Base-by-base conservation (phyloP, 768 basidiomycete genomes). In the Trametes punicea region DNA sequence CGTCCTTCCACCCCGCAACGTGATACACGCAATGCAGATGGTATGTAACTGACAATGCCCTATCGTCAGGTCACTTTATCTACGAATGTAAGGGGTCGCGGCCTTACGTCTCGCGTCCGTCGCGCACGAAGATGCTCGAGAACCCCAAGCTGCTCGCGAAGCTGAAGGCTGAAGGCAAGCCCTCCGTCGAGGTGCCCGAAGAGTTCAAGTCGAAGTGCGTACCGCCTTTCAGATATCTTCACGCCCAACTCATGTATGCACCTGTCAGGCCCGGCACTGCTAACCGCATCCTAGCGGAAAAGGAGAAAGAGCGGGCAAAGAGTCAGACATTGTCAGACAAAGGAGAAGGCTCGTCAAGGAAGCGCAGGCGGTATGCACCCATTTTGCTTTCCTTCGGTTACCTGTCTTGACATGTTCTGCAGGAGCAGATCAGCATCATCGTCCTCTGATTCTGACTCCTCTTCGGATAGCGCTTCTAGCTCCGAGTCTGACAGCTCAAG, bases 91-190 rank as follows among this genome's bases (percentile, higher is more conserved):
- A 91, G 71, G 78, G 79, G 16, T 64, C 80, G 20, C 79, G 88
- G 2, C 90, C 92, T 23, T 98, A 97, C 69, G 77, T 92, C 36
- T 83, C 90, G 10, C 80, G 95, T n/a, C 94, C 94, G 2, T 93
- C 92, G 31, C 82, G 93, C 38, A 91, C 91, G 2, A 81, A 93
- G 64, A 84, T 87, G 69, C 80, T 98, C 15, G 88, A 93, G 64
- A 90, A 91, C 52, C 92, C 92, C 3, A 76, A 72, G 21, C 46
- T 82, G 2, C 72, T 87, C 7, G 79, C 84, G 3, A 90, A 90
- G 69, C 70, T 88, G 34, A 87, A 82, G 69, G 74, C 77, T 0
- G 82, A 85, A 7, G 87, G 86, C 9, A 84, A 85, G 62, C 90
- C 92, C 3, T 83, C 83, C 16, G 85, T 91, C 0, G 90, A 92